Evolutionary conservation across 208 protist genomes (phyloP).

Genomic region (Crithidia sp.): DNA sequence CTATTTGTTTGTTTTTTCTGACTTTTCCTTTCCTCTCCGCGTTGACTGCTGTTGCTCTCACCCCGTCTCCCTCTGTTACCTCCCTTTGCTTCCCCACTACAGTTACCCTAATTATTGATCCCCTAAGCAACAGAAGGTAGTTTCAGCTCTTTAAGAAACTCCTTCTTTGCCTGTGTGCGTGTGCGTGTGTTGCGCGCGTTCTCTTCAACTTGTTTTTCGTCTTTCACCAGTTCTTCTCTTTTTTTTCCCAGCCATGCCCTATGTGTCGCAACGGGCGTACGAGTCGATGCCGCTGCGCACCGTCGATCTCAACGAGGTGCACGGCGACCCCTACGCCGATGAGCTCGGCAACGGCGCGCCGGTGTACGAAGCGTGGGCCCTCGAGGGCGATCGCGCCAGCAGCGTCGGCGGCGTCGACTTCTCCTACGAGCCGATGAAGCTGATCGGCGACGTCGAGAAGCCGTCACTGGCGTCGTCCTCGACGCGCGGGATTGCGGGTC

Average conservation of each 20-base stretch:
- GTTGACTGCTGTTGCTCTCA: neutral
- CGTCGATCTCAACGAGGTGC: constrained; percentile 22
- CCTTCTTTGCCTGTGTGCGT: too few species aligned
- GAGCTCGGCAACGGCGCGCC: constrained; percentile 45
- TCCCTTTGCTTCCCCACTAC: neutral
- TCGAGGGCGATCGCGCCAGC: constrained; percentile 41
- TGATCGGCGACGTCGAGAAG: constrained; percentile 8
- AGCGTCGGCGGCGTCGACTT: neutral
- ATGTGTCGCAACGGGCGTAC: neutral
- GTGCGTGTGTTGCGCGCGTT: too few species aligned
- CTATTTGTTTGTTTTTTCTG: neutral
- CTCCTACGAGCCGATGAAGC: neutral
- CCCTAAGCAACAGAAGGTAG: too few species aligned
- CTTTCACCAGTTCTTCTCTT: neutral
- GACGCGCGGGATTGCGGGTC: neutral
- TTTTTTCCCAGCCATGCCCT: neutral
- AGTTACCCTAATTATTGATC: neutral
- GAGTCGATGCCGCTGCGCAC: constrained; percentile 17
- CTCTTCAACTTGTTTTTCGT: neutral
- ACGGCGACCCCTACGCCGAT: constrained; percentile 48
- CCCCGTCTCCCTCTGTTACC: neutral
- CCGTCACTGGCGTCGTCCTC: neutral
- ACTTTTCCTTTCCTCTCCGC: neutral
- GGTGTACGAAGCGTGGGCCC: constrained; percentile 44
- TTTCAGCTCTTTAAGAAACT: too few species aligned